Evolutionary conservation across 352 stramenopile species (phyloP).

Genomic region (Blastocystis sp.): DNA sequence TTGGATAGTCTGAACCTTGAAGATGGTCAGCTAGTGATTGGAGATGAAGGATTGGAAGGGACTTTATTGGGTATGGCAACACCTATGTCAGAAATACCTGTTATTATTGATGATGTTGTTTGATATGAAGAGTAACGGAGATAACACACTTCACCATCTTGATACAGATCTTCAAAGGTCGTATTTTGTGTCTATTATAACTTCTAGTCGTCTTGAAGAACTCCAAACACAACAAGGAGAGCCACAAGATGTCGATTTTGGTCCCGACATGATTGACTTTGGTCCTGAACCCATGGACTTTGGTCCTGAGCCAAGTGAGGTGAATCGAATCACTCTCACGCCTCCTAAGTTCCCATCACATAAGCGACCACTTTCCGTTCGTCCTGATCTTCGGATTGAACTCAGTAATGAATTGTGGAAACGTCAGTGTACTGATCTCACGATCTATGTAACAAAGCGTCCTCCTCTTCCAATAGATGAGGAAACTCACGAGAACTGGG

Average conservation of each 20-base stretch:
- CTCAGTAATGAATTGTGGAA: conserved; percentile 1
- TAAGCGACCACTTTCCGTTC: not conserved
- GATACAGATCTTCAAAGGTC: not conserved
- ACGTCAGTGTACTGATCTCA: not conserved
- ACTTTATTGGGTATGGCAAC: conserved; percentile 32
- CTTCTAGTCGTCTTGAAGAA: not conserved
- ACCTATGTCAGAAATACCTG: conserved; percentile 51
- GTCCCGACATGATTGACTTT: not conserved
- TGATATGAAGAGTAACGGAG: not conserved
- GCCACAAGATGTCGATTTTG: conserved; percentile 24
- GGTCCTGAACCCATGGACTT: not conserved
- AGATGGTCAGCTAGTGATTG: not conserved
- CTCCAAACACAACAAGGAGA: not conserved
- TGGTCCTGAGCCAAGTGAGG: no score
- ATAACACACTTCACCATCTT: conserved; percentile 29
- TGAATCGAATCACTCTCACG: conserved; percentile 3
- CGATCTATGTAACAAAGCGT: not conserved
- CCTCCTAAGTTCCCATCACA: not conserved
- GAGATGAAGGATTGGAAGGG: conserved; percentile 35
- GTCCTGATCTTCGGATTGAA: conserved; percentile 18
- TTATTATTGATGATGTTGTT: not conserved
- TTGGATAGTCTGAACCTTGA: conserved; percentile 43
- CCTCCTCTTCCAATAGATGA: conserved; percentile 18
- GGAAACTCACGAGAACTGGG: not conserved
- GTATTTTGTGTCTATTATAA: not conserved